A percentile compares a stretch with the other conserved stretches of the same genome.
Evolutionary conservation across 2,329 filamentous ascomycete genomes (phyloP).

Genomic region (Tolypocladium amazonense): DNA sequence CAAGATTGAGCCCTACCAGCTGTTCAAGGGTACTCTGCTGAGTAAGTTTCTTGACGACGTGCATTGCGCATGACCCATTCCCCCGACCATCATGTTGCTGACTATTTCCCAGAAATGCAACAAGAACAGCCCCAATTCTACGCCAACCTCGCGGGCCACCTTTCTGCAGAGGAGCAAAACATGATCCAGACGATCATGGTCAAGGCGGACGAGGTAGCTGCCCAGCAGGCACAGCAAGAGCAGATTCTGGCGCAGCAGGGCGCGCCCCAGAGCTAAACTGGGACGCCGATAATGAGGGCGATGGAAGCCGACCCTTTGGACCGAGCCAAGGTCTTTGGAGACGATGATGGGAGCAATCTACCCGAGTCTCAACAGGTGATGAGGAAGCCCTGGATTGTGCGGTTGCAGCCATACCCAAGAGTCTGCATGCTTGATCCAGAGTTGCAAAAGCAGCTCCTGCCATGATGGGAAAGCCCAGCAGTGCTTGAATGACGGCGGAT

Average conservation of each 20-base stretch:
- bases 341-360: not conserved
- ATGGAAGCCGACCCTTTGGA: not conserved
- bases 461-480: not conserved
- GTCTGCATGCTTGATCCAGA: not conserved
- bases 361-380: not conserved
- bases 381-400: not conserved
- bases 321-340: not conserved
- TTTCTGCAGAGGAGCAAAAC: constrained; percentile 70
- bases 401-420: not conserved
- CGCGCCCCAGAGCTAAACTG: constrained; percentile 5
- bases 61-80: not conserved
- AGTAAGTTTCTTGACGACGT: constrained; percentile 46
- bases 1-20: constrained; percentile 84
- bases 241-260: constrained; percentile 15
- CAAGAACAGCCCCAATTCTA: constrained; percentile 88
- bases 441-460: not conserved
- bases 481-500: not conserved
- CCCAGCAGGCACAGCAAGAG: constrained; percentile 10
- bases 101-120: constrained; percentile 57
- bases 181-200: constrained; percentile 73
- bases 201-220: constrained; percentile 35
- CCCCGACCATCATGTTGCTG: not conserved
- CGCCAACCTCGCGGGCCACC: constrained; percentile 63
- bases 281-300: not conserved
- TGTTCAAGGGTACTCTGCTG: constrained; percentile 74